Evolutionary conservation across 2,329 filamentous ascomycete genomes (phyloP).

Genomic region (Aspergillus alliaceus): DNA sequence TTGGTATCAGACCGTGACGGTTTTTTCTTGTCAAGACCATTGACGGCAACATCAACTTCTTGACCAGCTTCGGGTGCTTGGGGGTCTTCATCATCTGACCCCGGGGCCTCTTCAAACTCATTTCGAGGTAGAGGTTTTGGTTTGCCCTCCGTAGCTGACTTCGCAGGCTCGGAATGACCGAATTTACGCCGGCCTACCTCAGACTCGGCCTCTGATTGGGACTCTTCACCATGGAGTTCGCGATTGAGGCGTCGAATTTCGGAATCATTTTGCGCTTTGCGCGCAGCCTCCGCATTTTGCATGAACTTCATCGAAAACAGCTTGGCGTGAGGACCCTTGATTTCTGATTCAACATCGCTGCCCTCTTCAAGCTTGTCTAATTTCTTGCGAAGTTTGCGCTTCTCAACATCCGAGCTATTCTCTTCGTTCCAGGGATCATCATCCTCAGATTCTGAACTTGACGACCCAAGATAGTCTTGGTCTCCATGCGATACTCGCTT

Average conservation of each 20-base stretch:
- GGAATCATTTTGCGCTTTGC: slow-evolving; percentile 78
- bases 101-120: slow-evolving; percentile 63
- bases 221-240: slow-evolving; percentile 66
- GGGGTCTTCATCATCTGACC: slow-evolving; percentile 48
- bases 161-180: slow-evolving; percentile 34
- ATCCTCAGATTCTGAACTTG: slow-evolving; percentile 62
- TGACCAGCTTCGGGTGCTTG: slow-evolving; percentile 24
- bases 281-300: slow-evolving; percentile 78
- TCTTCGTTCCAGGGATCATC: slow-evolving; percentile 62
- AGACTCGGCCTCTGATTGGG: slow-evolving; percentile 51
- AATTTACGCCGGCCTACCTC: slow-evolving; percentile 64
- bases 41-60: slow-evolving; percentile 38
- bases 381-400: slow-evolving; percentile 40
- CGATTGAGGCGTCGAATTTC: slow-evolving; percentile 68
- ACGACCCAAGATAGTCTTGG: slow-evolving; percentile 51
- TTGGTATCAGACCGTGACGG: slow-evolving; percentile 18
- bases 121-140: slow-evolving; percentile 38
- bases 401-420: slow-evolving; percentile 37
- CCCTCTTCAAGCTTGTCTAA: slow-evolving; percentile 52
- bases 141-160: slow-evolving; percentile 28
- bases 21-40: slow-evolving; percentile 20
- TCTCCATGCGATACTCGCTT: slow-evolving; percentile 64
- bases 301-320: slow-evolving; percentile 91
- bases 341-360: slow-evolving; percentile 39
- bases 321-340: slow-evolving; percentile 57